Base-by-base conservation (phyloP, 805 yeast species). In the Candida ipomoeae region DNA sequence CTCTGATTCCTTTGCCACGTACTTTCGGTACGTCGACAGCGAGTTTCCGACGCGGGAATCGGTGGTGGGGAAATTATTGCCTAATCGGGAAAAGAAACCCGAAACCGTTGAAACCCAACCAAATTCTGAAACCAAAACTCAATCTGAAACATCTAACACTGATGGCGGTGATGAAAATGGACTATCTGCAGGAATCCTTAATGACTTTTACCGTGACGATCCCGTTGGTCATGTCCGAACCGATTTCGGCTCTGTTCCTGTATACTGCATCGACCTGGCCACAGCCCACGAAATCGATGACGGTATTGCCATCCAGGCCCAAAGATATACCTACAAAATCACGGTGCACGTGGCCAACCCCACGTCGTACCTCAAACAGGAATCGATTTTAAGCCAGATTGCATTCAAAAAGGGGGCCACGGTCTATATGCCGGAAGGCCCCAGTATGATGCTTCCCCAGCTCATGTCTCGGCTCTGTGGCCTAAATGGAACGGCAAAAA, bases 231-330 rank as follows among this genome's bases (percentile, higher is more conserved):
- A 29, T 2, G 52, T 63, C 2, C 68, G 85, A 56, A 55, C 56
- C n/a, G 73, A 74, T 26, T 79, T 75, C 55, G 66, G 67, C 0
- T 67, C 74, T 41, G 60, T 77, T 11, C 77, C 80, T 0, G 83
- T 90, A 1, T 92, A 82, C 63, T 90, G 97, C 67, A 89, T 92
- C 51, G 99, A 94, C 67, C 76, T 85, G 2, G 80, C 73, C 3
- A 76, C 75, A 39, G 96, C 98, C 0, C 85, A 85, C 57, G 98
- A 94, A 65, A 86, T 94, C 52, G 99, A 92, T 66, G 99, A 92
- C 67, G 99, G 97, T 43, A 75, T 92, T 26, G 81, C 96, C 1
- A 71, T 92, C 17, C 71, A 70, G 40, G 55, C 53, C 3, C 47
- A 62, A 2, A 59, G 58, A 29, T 54, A 55, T 26, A 46, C 48